These are phyloP conservation scores for Hypoxylon sp. DNA, from an alignment of 2,329 filamentous ascomycete species.

Conservation along the genomic window DNA sequence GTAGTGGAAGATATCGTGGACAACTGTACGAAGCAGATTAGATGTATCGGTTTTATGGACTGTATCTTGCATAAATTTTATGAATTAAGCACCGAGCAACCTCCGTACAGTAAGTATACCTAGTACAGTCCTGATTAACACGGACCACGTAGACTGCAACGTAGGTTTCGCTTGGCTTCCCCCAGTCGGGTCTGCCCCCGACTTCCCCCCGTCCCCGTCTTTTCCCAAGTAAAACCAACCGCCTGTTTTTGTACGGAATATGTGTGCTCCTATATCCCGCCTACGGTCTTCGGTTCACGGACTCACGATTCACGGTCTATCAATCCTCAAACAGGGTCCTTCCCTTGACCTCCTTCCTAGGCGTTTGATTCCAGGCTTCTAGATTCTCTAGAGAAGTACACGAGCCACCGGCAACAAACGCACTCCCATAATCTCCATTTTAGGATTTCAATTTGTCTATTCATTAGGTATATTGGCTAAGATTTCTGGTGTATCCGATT, in stretches of 20 bases:
- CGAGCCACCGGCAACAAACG: not conserved
- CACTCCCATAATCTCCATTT: constrained; percentile 15
- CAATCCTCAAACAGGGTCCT: constrained; percentile 30
- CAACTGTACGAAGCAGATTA: no score
- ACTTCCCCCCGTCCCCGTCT: constrained; percentile 1
- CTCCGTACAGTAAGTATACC: not conserved
- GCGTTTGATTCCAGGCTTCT: constrained; percentile 1
- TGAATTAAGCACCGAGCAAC: not conserved
- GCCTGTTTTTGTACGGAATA: constrained; percentile 10
- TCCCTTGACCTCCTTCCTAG: constrained; percentile 26
- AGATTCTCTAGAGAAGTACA: not conserved
- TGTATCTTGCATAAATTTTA: not conserved
- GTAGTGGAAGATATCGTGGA: no score
- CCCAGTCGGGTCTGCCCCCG: constrained; percentile 25
- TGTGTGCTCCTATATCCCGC: constrained; percentile 3
- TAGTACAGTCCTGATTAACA: not conserved
- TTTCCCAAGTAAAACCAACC: constrained; percentile 13
- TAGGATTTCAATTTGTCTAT: constrained; percentile 20
- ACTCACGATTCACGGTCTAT: not conserved
- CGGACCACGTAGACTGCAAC: constrained; percentile 4
- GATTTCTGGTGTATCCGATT: constrained; percentile 9
- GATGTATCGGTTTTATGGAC: no score
- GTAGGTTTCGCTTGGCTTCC: constrained; percentile 23
- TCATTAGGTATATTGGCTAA: constrained; percentile 16
- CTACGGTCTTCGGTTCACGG: constrained; percentile 2